Conservation (phyloP, 192 early-diverging fungal genomes). For the Allomyces javanicus region DNA sequence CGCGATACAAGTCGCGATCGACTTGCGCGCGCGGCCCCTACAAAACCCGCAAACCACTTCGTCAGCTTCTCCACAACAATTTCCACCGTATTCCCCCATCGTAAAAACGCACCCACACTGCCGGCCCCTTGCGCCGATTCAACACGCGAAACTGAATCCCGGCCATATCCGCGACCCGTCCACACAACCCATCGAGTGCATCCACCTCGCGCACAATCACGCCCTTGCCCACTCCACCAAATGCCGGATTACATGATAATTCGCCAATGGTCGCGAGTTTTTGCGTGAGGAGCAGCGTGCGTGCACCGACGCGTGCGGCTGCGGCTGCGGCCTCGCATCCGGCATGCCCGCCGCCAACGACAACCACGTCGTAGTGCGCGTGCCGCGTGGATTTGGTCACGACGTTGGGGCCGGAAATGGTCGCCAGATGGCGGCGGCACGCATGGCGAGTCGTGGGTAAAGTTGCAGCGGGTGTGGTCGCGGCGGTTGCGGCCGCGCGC, state of each 20-base stretch:
- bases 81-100: neutral
- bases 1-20: slow-evolving; percentile 57
- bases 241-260: slow-evolving; percentile 75
- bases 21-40: slow-evolving; percentile 62
- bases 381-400: too few relatives aligned
- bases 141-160: slow-evolving; percentile 67
- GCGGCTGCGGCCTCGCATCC: slow-evolving; percentile 64
- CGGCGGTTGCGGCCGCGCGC: too few relatives aligned
- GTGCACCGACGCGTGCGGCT: slow-evolving; percentile 50
- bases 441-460: too few relatives aligned
- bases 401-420: too few relatives aligned
- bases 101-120: slow-evolving; percentile 34
- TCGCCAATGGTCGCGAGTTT: slow-evolving; percentile 58
- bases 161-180: slow-evolving; percentile 48
- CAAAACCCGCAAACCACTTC: slow-evolving; percentile 1
- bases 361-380: slow-evolving; percentile 38
- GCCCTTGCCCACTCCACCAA: slow-evolving; percentile 72
- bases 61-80: neutral
- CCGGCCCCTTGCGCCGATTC: slow-evolving; percentile 62
- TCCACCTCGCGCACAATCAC: slow-evolving; percentile 58
- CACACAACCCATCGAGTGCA: slow-evolving; percentile 67
- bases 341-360: slow-evolving; percentile 69
- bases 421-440: too few relatives aligned
- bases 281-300: slow-evolving; percentile 52
- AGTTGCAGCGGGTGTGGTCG: too few relatives aligned